Evolutionary conservation across 768 basidiomycete genomes (phyloP), one percentile per base, ranked within the genome.

Genomic region (Chalciporus piperatus): DNA sequence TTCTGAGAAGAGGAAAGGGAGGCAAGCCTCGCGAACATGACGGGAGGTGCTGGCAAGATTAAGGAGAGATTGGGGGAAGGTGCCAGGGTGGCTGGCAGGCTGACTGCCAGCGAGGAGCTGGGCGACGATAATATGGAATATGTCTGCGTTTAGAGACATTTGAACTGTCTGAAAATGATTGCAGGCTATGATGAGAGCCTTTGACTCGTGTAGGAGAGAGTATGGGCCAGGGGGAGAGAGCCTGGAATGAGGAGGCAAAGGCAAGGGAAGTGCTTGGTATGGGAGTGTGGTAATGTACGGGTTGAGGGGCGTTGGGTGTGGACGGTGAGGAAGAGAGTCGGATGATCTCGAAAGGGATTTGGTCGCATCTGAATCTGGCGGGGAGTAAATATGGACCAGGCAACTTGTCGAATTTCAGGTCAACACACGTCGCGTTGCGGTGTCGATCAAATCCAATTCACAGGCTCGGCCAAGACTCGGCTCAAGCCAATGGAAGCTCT

Each of bases 131-230:
- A 69, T 68, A 48, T 68, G 67, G 35, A 67, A 63, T 19, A 69
- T 70, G 59, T 69, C 67, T 20, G 63, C 67, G 65, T 69, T 65
- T 35, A 69, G 57, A 28, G 67, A 66, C 67, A 69, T 17, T 23
- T 30, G 41, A 51, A 25, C 38, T 40, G 38, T 45, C 38, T 11
- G 54, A 27, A 11, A 7, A 43, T 7, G 32, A 20, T 45, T 32
- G 22, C 41, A 47, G 51, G 41, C 41, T 45, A 22, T 37, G 25
- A 51, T 33, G 19, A 38, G 41, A 56, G 47, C 33, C n/a, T 14
- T 39, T 23, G 13, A 22, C 17, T 30, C 27, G 45, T 37, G 54
- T 32, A 41, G 47, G 33, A 8, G 23, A 33, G 56, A 28, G 33
- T 39, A 37, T 37, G 35, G 35, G 35, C n/a, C 35, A 41, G 50